A percentile compares a stretch with the other conserved stretches of the same genome.
Evolutionary conservation across 495 filamentous ascomycete genomes (phyloP).

Genomic region (Penicillium cosmopolitanum): DNA sequence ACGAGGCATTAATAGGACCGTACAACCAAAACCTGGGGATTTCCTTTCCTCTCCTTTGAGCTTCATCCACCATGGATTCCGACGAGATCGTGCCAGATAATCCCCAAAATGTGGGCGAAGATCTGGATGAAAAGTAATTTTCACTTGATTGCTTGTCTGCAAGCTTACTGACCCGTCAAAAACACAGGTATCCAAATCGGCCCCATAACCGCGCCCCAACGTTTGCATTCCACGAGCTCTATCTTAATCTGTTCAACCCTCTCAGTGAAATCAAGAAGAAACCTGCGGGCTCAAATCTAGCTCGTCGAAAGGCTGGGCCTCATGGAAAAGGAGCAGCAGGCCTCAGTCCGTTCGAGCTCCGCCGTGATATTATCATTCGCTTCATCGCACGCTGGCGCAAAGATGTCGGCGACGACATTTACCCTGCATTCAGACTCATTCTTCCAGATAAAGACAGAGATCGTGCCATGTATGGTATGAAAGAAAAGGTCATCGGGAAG

Average conservation of each 20-base stretch:
- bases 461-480: slow-evolving; percentile 90
- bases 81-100: slow-evolving; percentile 43
- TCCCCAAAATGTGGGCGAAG: slow-evolving; percentile 39
- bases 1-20: no score
- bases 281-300: slow-evolving; percentile 53
- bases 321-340: slow-evolving; percentile 53
- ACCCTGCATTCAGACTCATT: slow-evolving; percentile 89
- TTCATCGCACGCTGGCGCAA: slow-evolving; percentile 89
- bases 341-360: slow-evolving; percentile 77
- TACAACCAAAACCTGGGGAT: slow-evolving; percentile 19
- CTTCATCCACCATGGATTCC: slow-evolving; percentile 44
- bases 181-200: slow-evolving; percentile 74
- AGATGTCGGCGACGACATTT: slow-evolving; percentile 89
- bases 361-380: slow-evolving; percentile 82
- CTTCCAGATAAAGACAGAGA: slow-evolving; percentile 94
- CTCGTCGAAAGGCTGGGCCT: slow-evolving; percentile 57
- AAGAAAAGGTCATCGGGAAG: slow-evolving; percentile 88
- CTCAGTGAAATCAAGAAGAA: slow-evolving; percentile 83
- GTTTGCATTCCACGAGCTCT: slow-evolving; percentile 81
- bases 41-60: slow-evolving; percentile 24
- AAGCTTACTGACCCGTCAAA: slow-evolving; percentile 28
- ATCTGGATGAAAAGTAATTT: slow-evolving; percentile 68
- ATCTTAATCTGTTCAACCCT: slow-evolving; percentile 79
- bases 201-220: slow-evolving; percentile 80
- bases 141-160: not conserved